These are phyloP conservation scores for Avicennia marina DNA, from an alignment of 257 asterid species.

Conservation along the genomic window DNA sequence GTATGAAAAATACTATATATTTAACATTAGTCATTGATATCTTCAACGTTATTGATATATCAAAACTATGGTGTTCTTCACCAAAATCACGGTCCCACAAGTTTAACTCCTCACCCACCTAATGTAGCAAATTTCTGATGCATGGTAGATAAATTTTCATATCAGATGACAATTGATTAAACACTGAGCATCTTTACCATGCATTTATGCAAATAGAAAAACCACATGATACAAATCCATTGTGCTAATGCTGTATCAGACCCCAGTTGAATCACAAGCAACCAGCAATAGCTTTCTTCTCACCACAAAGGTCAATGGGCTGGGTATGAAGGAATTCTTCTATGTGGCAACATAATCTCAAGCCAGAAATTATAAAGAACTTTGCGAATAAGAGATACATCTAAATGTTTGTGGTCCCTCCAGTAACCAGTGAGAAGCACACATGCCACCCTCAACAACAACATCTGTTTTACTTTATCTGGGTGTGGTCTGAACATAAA, in stretches of 20 bases:
- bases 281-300: neutral
- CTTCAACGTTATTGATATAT: neutral
- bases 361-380: too few species aligned
- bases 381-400: too few species aligned
- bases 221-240: neutral
- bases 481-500: too few species aligned
- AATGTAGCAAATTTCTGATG: too few species aligned
- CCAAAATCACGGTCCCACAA: neutral
- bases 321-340: too few species aligned
- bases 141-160: too few species aligned
- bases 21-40: neutral
- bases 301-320: neutral
- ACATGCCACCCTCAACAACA: conserved; percentile 4
- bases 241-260: neutral
- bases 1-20: neutral
- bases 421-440: neutral
- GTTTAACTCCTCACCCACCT: too few species aligned
- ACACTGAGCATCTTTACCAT: neutral
- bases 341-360: neutral
- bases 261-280: conserved; percentile 2
- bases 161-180: neutral
- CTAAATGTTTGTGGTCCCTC: neutral
- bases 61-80: neutral
- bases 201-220: neutral
- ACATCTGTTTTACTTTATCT: neutral